Evolutionary conservation across 108 stramenopile genomes (phyloP), one percentile per base, ranked within the genome.

Genomic region (Fragilaria crotonensis): DNA sequence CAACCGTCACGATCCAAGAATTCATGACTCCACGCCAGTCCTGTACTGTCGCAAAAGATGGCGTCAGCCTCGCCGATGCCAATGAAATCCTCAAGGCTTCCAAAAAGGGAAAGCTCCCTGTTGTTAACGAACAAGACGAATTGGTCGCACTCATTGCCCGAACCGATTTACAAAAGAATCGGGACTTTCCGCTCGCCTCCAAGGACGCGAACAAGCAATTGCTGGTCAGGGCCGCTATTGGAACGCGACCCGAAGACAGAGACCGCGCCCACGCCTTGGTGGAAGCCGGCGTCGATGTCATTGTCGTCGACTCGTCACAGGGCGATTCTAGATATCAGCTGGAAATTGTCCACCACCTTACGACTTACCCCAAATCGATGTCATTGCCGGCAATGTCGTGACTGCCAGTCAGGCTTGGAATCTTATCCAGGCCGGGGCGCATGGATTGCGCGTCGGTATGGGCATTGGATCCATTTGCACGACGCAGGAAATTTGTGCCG

Each of bases 371-470:
- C 62, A 74, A 33, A 60, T 98, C 1, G 90, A 99, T 49, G 96
- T 99, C 3, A 98, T 99, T 66, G 99, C 92, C 41, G 99, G 99
- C 28, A 99, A 99, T 70, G 96, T 98, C 30, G 98, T 99, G 23
- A 98, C 98, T 5, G 86, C 94, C 9, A 68, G 85, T 0, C 99
- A 99, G 78, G 98, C 97, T 22, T 71, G 87, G 26, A 93, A 95
- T 66, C 80, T 99, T 52, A 99, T 99, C 70, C 73, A 95, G 60
- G 96, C 97, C 46, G 99, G 99, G 28, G 99, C 93, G n/a, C 98
- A 99, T 71, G 99, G 97, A 30, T 80, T 99, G 22, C 87, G 99
- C n/a, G 97, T 99, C 17, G 99, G 99, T 49, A 99, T 99, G 99
- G 99, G 99, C 44, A 94, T 97, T 33, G 99, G 99, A 53, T 95